Evolutionary conservation across 2,329 filamentous ascomycete species (phyloP).

Genomic region (Canariomyces notabilis): DNA sequence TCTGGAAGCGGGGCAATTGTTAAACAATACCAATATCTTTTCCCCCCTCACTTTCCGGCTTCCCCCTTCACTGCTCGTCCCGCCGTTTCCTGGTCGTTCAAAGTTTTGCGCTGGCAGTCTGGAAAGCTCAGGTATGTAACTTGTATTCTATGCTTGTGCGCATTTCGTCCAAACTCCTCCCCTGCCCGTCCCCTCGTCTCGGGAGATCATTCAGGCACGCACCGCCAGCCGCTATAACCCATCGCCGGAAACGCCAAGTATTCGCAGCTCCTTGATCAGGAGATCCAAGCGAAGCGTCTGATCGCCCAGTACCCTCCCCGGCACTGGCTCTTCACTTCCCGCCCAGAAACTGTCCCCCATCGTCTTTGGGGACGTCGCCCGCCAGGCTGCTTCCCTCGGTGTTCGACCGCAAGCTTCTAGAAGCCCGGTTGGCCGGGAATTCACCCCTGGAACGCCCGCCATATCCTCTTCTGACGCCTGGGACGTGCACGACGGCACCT

Average conservation of each 20-base stretch:
- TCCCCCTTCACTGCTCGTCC: background rate
- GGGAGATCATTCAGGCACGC: constrained; percentile 4
- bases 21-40: too few relatives aligned
- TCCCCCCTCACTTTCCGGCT: constrained; percentile 4
- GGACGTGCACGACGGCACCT: constrained; percentile 3
- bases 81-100: background rate
- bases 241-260: background rate
- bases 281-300: constrained; percentile 24
- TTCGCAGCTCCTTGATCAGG: constrained; percentile 1
- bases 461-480: background rate
- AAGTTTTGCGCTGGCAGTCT: background rate
- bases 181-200: background rate
- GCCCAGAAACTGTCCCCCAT: constrained; percentile 3
- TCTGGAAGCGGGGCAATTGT: constrained; percentile 19
- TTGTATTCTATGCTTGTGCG: constrained; percentile 2
- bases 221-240: background rate
- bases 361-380: constrained; percentile 1
- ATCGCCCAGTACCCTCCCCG: too few relatives aligned
- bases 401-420: constrained; percentile 18
- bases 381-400: background rate
- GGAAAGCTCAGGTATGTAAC: constrained; percentile 5
- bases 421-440: constrained; percentile 12
- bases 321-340: too few relatives aligned
- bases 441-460: background rate
- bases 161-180: background rate